Percentiles rank a stretch among this genome's conserved stretches.
These are phyloP conservation scores for Sarocladium kiliense DNA, from an alignment of 2,329 filamentous ascomycete genomes.

Conservation along the genomic window DNA sequence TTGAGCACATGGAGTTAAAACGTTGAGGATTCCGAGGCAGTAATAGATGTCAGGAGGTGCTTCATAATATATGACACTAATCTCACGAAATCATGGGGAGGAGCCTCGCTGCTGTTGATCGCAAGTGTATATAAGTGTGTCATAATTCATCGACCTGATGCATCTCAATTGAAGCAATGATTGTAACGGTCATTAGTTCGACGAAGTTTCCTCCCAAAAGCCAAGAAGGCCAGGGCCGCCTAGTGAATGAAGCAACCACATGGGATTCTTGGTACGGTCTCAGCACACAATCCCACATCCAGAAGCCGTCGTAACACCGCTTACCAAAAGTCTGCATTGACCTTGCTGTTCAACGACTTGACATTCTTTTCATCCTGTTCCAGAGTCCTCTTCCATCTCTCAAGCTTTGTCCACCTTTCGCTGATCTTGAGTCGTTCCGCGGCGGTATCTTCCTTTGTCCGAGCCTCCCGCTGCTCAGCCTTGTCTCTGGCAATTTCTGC, in stretches of 20 bases:
- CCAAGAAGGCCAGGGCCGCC: not conserved
- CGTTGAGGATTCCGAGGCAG: not conserved
- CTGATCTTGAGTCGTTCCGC: not conserved
- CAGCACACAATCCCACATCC: not conserved
- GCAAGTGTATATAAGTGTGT: not conserved
- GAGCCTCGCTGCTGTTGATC: not conserved
- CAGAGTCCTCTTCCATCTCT: not conserved
- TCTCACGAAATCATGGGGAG: not conserved
- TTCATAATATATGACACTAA: not conserved
- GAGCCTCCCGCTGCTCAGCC: not conserved
- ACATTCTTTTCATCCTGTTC: not conserved
- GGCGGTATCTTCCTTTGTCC: not conserved
- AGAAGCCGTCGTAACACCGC: not conserved
- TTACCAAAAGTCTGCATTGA: not conserved
- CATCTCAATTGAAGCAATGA: not conserved
- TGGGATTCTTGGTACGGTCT: too few relatives aligned
- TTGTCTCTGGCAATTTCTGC: not conserved
- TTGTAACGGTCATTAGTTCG: not conserved
- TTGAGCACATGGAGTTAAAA: not conserved
- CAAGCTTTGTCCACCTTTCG: not conserved
- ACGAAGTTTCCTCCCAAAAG: not conserved
- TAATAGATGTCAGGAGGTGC: not conserved
- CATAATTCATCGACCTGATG: not conserved
- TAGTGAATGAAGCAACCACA: too few relatives aligned
- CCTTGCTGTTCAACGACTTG: not conserved